These are phyloP conservation scores for Croton setiger DNA, from an alignment of 441 rosid species.

Conservation along the genomic window DNA sequence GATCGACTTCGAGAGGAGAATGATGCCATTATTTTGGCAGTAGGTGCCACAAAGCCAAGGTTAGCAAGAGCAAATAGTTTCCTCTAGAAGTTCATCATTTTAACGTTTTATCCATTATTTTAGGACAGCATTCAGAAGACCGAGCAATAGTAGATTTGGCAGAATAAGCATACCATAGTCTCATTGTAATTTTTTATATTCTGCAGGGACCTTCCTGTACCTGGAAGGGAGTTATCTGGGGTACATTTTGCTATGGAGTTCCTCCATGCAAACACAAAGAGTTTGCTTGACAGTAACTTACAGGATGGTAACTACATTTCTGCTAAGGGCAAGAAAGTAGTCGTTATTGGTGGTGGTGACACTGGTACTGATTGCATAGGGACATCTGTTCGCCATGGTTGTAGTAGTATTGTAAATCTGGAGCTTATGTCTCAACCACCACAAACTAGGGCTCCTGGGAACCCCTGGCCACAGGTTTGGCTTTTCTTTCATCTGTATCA, in stretches of 20 bases:
- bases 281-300: conserved; percentile 89
- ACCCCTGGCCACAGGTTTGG: conserved; percentile 99
- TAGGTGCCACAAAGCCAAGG: conserved; percentile 99
- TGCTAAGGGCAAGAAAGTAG: conserved; percentile 92
- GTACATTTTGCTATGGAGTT: conserved; percentile 99
- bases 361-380: conserved; percentile 99
- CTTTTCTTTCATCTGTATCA: background rate
- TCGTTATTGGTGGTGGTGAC: conserved; percentile 99
- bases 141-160: too few relatives aligned
- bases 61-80: conserved; percentile 15
- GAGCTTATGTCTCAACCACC: conserved; percentile 99
- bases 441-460: conserved; percentile 81
- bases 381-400: conserved; percentile 98
- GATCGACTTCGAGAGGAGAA: conserved; percentile 72
- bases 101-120: background rate
- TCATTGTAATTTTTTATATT: conserved; percentile 2
- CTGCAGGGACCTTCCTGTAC: conserved; percentile 97
- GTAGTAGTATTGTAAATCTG: conserved; percentile 69
- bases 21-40: conserved; percentile 88
- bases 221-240: conserved; percentile 86
- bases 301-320: conserved; percentile 87
- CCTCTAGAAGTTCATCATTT: background rate
- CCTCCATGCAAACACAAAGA: conserved; percentile 94
- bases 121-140: background rate
- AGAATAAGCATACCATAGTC: background rate